These are phyloP conservation scores for Colletotrichum australisinense DNA, from an alignment of 2,329 filamentous ascomycete species.

Conservation along the genomic window DNA sequence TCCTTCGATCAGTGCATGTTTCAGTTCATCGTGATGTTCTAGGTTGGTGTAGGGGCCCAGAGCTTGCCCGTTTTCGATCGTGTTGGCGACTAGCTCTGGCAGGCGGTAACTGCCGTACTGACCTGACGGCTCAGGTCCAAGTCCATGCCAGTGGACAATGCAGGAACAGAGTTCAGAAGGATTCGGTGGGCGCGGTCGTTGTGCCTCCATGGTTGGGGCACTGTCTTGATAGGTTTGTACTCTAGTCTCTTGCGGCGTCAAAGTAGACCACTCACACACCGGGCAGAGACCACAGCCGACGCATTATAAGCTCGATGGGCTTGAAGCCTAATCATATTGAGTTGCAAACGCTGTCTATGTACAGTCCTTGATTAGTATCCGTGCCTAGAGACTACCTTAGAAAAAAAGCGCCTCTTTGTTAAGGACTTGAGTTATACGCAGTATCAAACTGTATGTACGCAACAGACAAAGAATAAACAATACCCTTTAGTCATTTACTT, in stretches of 20 bases:
- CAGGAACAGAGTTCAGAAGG: neutral
- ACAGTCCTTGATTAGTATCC: neutral
- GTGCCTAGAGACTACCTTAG: neutral
- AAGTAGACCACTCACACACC: neutral
- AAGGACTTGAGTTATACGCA: neutral
- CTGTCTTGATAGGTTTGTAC: neutral
- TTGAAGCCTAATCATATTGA: neutral
- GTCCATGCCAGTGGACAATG: neutral
- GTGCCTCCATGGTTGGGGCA: neutral
- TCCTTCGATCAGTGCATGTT: neutral
- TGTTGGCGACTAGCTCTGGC: neutral
- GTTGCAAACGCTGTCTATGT: neutral
- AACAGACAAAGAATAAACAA: neutral
- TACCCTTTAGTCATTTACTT: neutral
- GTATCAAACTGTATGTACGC: neutral
- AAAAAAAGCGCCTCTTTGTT: neutral
- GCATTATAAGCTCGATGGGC: neutral
- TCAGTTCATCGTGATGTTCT: neutral
- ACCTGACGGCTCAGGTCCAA: neutral
- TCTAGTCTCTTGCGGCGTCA: neutral
- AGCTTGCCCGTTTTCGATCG: neutral
- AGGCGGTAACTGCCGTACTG: neutral
- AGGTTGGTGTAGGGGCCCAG: neutral
- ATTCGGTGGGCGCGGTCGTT: neutral
- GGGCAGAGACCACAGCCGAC: neutral